These are phyloP conservation scores for Xylariaceae sp. DNA, from an alignment of 2,329 filamentous ascomycete genomes.

Conservation along the genomic window DNA sequence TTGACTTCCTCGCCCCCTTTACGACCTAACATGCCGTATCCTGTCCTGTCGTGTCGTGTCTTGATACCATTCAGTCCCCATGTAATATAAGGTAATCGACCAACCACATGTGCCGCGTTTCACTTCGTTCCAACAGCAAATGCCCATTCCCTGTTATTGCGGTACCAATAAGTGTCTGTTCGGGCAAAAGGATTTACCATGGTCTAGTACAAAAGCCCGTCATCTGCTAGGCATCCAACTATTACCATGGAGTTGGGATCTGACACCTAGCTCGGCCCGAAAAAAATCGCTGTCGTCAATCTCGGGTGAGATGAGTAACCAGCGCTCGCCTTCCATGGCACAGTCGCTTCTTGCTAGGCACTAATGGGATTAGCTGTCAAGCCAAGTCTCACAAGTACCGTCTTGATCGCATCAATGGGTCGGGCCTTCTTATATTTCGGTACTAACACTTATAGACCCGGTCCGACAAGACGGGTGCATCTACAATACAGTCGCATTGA, in stretches of 20 bases:
- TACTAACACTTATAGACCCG: not conserved
- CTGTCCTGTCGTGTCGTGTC: not conserved
- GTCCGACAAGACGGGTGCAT: not conserved
- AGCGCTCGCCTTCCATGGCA: not conserved
- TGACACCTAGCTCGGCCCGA: not conserved
- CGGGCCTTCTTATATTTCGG: not conserved
- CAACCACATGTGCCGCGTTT: constrained; percentile 5
- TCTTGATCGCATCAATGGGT: not conserved
- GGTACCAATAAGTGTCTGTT: not conserved
- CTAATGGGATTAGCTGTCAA: not conserved
- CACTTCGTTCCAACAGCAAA: not conserved
- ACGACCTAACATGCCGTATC: constrained; percentile 6
- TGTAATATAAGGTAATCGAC: not conserved
- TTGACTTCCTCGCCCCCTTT: constrained; percentile 1
- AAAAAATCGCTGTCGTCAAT: not conserved
- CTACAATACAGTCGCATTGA: not conserved
- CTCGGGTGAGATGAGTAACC: not conserved
- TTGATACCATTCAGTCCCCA: constrained; percentile 5
- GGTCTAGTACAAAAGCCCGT: not conserved
- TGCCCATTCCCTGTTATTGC: not conserved
- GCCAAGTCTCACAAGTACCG: not conserved
- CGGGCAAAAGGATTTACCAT: not conserved
- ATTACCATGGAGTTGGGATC: not conserved
- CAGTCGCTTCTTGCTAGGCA: not conserved
- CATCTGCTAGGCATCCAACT: constrained; percentile 1